A percentile compares a stretch with the other conserved stretches of the same genome.
Conservation (phyloP, 345 rosid species). For the Theobroma cacao region DNA sequence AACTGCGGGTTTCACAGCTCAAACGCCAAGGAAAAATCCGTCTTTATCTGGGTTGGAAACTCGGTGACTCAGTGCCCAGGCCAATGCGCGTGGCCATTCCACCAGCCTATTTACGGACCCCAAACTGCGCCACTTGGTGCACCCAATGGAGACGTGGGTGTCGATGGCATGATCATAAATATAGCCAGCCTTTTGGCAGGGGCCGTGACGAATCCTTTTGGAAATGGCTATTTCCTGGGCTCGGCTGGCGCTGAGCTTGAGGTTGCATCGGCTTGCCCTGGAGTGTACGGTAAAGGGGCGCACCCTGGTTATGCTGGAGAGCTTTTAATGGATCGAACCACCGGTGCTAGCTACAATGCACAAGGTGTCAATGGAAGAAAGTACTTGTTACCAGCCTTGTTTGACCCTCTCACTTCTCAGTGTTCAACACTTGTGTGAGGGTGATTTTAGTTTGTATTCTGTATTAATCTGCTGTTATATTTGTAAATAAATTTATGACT, state of each 20-base stretch:
- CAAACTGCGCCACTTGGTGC: conserved; percentile 32
- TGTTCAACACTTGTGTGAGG: conserved; percentile 31
- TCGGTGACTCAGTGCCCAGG: conserved; percentile 47
- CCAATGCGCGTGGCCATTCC: conserved; percentile 47
- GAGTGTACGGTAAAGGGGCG: conserved; percentile 38
- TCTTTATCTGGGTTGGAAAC: conserved; percentile 42
- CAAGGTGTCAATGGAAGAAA: conserved; percentile 31
- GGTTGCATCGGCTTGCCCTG: conserved; percentile 39
- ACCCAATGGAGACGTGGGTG: conserved; percentile 44
- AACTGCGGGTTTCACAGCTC: conserved; percentile 43
- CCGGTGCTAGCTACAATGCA: conserved; percentile 41
- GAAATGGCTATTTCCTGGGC: conserved; percentile 33
- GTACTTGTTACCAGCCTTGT: conserved; percentile 38
- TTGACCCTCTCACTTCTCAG: conserved; percentile 33
- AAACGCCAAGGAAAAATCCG: conserved; percentile 8
- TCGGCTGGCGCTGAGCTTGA: conserved; percentile 23
- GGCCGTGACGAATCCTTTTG: conserved; percentile 37
- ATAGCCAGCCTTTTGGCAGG: conserved; percentile 37
- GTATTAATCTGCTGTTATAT: background rate
- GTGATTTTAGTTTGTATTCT: background rate
- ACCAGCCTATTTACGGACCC: conserved; percentile 50
- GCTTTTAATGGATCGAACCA: conserved; percentile 28
- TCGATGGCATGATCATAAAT: conserved; percentile 43
- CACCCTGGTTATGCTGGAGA: conserved; percentile 45
- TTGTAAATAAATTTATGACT: background rate